phyloP scores from a whole-genome alignment of 2,329 filamentous ascomycete species.

The Colletotrichum sp. region DNA sequence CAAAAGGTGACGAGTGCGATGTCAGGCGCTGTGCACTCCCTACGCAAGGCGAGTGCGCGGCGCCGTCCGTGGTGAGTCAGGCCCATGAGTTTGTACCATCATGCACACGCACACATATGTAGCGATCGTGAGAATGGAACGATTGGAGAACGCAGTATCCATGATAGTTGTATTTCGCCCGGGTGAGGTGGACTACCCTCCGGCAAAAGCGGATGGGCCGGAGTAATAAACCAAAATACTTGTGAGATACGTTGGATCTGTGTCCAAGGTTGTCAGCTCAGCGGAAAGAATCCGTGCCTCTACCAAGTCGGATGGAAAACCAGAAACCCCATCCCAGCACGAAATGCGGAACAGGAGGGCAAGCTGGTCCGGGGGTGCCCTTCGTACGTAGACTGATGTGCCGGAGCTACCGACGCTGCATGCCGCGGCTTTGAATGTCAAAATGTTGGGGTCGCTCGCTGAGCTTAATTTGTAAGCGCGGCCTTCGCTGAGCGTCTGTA shows the following conservation, averaged over 20 bases:
- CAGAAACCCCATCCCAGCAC: background rate
- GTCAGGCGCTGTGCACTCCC: background rate
- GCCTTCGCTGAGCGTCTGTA: background rate
- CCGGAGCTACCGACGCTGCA: slow-evolving; percentile 9
- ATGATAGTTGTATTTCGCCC: background rate
- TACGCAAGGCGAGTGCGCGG: background rate
- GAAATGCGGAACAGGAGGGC: background rate
- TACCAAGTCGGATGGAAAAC: background rate
- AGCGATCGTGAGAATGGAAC: background rate
- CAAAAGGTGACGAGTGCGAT: background rate
- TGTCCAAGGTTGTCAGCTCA: background rate
- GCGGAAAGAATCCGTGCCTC: background rate
- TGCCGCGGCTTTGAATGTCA: background rate
- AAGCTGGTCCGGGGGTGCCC: background rate
- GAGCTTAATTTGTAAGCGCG: background rate
- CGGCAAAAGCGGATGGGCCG: background rate
- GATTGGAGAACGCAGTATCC: background rate
- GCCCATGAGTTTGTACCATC: background rate
- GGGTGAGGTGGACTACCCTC: background rate
- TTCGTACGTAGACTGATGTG: background rate
- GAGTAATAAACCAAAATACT: background rate
- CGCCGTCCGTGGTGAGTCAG: background rate
- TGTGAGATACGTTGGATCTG: background rate
- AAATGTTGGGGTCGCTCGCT: background rate
- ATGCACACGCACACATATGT: background rate